Conservation (phyloP, 2,329 filamentous ascomycete species). For the Dothidotthia symphoricarpi region DNA sequence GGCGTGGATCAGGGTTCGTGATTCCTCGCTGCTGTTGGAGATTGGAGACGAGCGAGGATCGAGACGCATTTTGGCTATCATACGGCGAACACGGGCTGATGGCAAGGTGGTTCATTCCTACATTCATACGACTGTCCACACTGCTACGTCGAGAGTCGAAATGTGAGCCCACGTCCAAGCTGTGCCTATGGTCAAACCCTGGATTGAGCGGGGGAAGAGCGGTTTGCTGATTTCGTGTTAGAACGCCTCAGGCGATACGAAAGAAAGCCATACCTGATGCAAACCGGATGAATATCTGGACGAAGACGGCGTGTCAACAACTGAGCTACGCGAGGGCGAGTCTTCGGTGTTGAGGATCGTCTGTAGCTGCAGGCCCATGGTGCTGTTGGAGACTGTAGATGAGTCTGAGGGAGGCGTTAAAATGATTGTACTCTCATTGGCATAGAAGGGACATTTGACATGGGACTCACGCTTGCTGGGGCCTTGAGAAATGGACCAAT, state of each 20-base stretch:
- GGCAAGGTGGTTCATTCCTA: constrained; percentile 66
- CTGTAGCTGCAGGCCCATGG: constrained; percentile 50
- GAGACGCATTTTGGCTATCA: constrained; percentile 73
- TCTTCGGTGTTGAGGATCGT: constrained; percentile 52
- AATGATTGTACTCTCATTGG: constrained; percentile 1
- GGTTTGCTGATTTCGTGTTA: constrained; percentile 31
- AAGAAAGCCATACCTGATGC: constrained; percentile 26
- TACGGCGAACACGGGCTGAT: constrained; percentile 69
- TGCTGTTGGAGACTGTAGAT: constrained; percentile 47
- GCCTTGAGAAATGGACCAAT: constrained; percentile 57
- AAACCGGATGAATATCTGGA: constrained; percentile 35
- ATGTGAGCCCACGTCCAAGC: constrained; percentile 51
- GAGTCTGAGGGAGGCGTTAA: constrained; percentile 35
- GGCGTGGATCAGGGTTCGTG: constrained; percentile 36
- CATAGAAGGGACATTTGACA: constrained; percentile 2
- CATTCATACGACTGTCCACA: constrained; percentile 75
- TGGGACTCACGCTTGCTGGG: constrained; percentile 51
- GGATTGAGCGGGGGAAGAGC: constrained; percentile 60
- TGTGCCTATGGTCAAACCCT: constrained; percentile 48
- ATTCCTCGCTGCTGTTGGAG: constrained; percentile 61
- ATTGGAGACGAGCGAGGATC: constrained; percentile 69
- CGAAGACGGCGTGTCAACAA: constrained; percentile 47
- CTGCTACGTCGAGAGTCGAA: constrained; percentile 69
- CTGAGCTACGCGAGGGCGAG: constrained; percentile 45
- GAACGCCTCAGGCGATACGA: neutral